These are phyloP conservation scores for Linanthus parryae DNA, from an alignment of 148 eudicot genomes.

Conservation along the genomic window DNA sequence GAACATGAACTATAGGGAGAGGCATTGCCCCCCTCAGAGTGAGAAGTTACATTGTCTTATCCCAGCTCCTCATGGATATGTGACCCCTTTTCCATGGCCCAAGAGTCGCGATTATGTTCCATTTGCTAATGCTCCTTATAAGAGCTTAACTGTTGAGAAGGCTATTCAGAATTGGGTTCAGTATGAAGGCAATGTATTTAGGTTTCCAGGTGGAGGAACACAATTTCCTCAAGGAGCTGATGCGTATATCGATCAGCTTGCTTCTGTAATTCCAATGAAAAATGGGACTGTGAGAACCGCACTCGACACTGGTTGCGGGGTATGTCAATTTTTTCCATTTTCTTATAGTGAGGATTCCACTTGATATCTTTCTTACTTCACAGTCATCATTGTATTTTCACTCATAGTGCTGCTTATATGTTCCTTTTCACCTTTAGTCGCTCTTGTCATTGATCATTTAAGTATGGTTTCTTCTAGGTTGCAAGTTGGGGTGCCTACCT, in stretches of 20 bases:
- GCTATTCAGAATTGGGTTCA: conserved; percentile 15
- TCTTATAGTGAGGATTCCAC: background rate
- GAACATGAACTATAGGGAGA: conserved; percentile 11
- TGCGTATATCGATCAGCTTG: conserved; percentile 11
- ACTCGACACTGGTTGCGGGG: conserved; percentile 13
- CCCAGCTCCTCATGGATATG: conserved; percentile 10
- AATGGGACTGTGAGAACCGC: conserved; percentile 8
- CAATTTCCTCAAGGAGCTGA: conserved; percentile 12
- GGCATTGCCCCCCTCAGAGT: conserved; percentile 7
- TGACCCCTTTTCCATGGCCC: conserved; percentile 11
- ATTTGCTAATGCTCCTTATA: conserved; percentile 11
- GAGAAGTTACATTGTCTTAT: conserved; percentile 6
- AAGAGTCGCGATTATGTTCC: conserved; percentile 13
- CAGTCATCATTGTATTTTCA: no score
- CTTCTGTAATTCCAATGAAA: conserved; percentile 4
- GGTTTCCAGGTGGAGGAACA: conserved; percentile 11
- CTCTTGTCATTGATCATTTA: no score
- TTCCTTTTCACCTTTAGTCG: no score
- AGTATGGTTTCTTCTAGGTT: conserved; percentile 2
- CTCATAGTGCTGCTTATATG: no score
- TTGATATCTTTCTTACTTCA: no score
- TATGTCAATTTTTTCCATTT: background rate
- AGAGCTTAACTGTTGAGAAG: conserved; percentile 11
- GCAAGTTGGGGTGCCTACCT: conserved; percentile 13
- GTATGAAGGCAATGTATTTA: conserved; percentile 7